Base-by-base conservation (phyloP, 768 basidiomycete species). In the Asterophora lycoperdoides region DNA sequence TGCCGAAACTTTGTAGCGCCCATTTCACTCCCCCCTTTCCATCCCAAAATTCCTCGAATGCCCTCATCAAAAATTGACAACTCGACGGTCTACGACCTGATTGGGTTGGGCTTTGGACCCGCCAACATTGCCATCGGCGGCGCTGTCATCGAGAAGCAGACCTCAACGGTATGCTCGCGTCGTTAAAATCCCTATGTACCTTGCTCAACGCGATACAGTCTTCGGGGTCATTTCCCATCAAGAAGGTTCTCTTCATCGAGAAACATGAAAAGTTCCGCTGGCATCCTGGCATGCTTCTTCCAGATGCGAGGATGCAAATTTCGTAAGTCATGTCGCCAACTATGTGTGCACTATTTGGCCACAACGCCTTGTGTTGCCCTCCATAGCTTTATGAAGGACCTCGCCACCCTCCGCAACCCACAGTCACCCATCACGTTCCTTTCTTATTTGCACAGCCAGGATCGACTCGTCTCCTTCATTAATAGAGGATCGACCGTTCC, bases 231-330 rank as follows among this genome's bases (percentile, higher is more conserved):
- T 49, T 42, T 13, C 49, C 49, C 2, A 30, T 69, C 49, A 53
- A 59, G 58, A 58, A 68, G 18, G 56, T 66, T 9, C 65, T 75
- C 42, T 80, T 79, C 62, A 66, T 79, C 34, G 79, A 79, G 60
- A 74, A 67, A 56, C 69, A 78, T 32, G 54, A 63, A 1, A 56
- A 64, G 46, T 79, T 80, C 57, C 66, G 64, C 46, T 80, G 79
- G 79, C 79, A 80, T 57, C 77, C 77, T 18, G 77, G 74, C 10
- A 79, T 79, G 77, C 68, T 79, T 39, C 62, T 79, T 6, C 75
- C 76, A 32, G 75, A 72, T 20, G 70, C 72, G 23, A 67, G 66
- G 29, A 79, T 79, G 78, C 78, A 79, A 57, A 78, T 80, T 36
- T 77, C 73, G 76, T 70, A 29, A 55, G 57, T 23, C 15, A 4